Evolutionary conservation across 148 eudicot genomes (phyloP).

Genomic region (Bassia scoparia): DNA sequence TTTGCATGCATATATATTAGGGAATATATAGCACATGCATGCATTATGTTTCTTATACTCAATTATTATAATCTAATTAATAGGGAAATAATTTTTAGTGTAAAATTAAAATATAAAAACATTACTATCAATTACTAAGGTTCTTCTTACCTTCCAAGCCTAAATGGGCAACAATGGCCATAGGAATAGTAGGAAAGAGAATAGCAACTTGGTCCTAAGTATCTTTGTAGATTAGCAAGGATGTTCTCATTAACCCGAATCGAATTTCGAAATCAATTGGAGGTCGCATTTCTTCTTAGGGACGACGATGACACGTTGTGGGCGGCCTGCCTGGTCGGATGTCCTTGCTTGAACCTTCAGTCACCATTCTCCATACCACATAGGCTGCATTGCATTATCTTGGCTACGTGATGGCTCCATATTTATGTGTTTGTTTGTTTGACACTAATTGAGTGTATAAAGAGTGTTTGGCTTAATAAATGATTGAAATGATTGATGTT

Average conservation of each 20-base stretch:
- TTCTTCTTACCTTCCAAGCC: slow-evolving; percentile 42
- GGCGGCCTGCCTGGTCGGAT: slow-evolving; percentile 46
- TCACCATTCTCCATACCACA: slow-evolving; percentile 46
- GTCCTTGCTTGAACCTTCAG: slow-evolving; percentile 37
- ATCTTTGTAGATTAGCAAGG: slow-evolving; percentile 60
- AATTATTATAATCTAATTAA: no score
- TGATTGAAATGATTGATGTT: no score
- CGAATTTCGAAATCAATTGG: slow-evolving; percentile 44
- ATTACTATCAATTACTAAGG: no score
- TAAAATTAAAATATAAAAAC: no score
- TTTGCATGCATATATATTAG: background rate
- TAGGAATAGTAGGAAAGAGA: slow-evolving; percentile 60
- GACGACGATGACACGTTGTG: slow-evolving; percentile 65
- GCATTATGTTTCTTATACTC: no score
- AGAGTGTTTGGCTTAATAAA: no score
- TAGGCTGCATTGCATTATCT: slow-evolving; percentile 2
- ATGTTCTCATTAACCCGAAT: slow-evolving; percentile 26
- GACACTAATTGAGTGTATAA: no score
- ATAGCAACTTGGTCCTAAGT: slow-evolving; percentile 69
- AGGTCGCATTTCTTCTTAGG: slow-evolving; percentile 58
- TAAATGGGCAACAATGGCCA: slow-evolving; percentile 50
- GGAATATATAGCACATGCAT: background rate
- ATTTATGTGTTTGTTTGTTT: background rate
- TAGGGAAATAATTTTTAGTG: no score
- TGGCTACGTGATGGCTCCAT: slow-evolving; percentile 19